Conservation (phyloP, 202 grass and related monocot species). For the Panicum hallii region DNA sequence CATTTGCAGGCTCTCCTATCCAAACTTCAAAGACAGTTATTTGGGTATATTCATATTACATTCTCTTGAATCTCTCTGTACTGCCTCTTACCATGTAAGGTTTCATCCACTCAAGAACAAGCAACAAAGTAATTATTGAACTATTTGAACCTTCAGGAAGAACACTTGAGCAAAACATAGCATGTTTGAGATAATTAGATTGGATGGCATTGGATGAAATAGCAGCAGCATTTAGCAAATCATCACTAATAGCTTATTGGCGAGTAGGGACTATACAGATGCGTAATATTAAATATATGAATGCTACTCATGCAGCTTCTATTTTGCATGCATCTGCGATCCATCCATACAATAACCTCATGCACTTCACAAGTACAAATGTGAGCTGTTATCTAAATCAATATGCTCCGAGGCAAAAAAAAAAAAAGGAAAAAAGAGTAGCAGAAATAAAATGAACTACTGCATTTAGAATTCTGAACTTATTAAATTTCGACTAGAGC, state of each 20-base stretch:
- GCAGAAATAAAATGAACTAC: neutral
- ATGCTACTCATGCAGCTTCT: conserved; percentile 5
- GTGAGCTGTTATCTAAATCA: neutral
- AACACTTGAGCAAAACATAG: neutral
- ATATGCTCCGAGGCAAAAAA: neutral
- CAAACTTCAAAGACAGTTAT: too few species aligned
- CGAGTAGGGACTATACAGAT: neutral
- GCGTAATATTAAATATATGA: conserved; percentile 20
- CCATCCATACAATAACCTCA: neutral
- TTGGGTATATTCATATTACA: too few species aligned
- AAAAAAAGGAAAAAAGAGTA: neutral
- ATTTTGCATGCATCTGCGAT: neutral
- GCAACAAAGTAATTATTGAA: neutral
- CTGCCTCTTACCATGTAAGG: too few species aligned
- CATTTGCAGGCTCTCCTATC: too few species aligned
- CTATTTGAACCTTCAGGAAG: conserved; percentile 14
- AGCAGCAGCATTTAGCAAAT: conserved; percentile 24
- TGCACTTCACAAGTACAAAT: conserved; percentile 2
- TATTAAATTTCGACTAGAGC: conserved; percentile 9
- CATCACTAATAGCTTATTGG: neutral
- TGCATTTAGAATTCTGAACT: neutral
- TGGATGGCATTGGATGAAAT: neutral
- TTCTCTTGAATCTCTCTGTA: too few species aligned
- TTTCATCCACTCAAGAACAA: neutral
- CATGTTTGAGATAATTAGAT: conserved; percentile 14